Base-by-base conservation (phyloP, 2,329 filamentous ascomycete species). In the Monilinia laxa region DNA sequence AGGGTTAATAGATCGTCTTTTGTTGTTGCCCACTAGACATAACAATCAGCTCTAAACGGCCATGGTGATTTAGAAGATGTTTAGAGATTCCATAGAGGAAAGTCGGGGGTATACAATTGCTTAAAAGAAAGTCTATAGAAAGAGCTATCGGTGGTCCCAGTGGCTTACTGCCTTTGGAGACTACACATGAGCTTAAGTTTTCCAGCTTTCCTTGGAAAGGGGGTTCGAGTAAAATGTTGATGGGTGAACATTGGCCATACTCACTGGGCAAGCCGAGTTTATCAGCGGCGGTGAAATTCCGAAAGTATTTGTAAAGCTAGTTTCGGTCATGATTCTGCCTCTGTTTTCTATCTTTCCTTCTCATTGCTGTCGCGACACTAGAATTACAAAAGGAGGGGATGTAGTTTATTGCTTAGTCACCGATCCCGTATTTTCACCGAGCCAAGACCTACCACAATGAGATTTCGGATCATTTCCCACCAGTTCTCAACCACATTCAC, bases 211-310 rank as follows among this genome's bases (percentile, higher is more conserved):
- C 20, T 10, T 35, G 16, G 20, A 31, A 10, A 35, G 18, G 20
- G 9, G 7, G 20, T 11, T 28, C 18, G n/a, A 12, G 10, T 49
- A 25, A 35, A 42, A 28, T 40, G 20, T 12, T 35, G 10, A 1
- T 7, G 3, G 14, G 20, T 14, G 25, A 7, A 25, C 12, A 42
- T 10, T 16, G 40, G 40, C 12, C 47, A 40, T 16, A 57, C 31
- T 65, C 38, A 65, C 63, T 0, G 90, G 90, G 60, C 85, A 89
- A 40, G 91, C 86, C 0, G 90, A 90, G 78, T 93, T 93, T 70
- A 93, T 80, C 9, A 94, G 80, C 0, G 89, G 89, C 9, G 74
- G 74, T 10, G 55, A 52, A 62, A 75, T 74, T 40, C 55, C 45
- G 10, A 65, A 38, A 6, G 3, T 1, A 42, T 18, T 60, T 23